Base-by-base conservation (phyloP, 2,329 filamentous ascomycete genomes). In the Neoascochyta sp. region DNA sequence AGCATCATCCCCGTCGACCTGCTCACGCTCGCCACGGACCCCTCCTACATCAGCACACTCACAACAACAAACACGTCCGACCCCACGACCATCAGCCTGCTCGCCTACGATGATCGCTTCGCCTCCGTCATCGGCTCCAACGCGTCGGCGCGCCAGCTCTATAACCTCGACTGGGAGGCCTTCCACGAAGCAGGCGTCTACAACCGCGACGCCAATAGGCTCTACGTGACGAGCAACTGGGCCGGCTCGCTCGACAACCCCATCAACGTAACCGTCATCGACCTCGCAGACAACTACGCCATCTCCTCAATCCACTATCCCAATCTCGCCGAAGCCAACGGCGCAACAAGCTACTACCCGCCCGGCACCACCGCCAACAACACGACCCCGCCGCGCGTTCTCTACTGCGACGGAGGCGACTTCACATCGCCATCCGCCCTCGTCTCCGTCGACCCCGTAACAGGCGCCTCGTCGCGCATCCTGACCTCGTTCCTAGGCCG, bases 401-500 rank as follows among this genome's bases (percentile, higher is more conserved):
- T 64, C 14, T 61, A 54, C 41, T 55, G 50, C 39, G 60, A 64
- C 36, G 50, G 62, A 36, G 60, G 59, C 17, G 51, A 58, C 28
- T 57, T 62, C 20, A 55, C 66, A 43, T 60, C 69, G 36, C 57
- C 64, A 22, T 58, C 64, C 0, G 61, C 60, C 3, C 59, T 72
- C 26, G 56, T 66, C 5, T 64, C 60, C 4, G 56, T 71, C n/a
- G 66, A 71, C 39, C 68, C 63, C 2, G 51, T 52, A 4, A 72
- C 68, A 3, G 65, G 66, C 47, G 49, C 56, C 7, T 64, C 65
- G 4, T 50, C 50, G 5, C 58, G 54, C 4, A 48, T 74, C 13
- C 38, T 73, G 10, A 71, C 68, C 35, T 69, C 65, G 43, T 73
- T 64, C 50, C 66, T 65, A 27, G 69, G 69, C 16, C 65, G 63